These are phyloP conservation scores for Xylariomycetidae sp. DNA, from an alignment of 2,329 filamentous ascomycete genomes.

Conservation along the genomic window DNA sequence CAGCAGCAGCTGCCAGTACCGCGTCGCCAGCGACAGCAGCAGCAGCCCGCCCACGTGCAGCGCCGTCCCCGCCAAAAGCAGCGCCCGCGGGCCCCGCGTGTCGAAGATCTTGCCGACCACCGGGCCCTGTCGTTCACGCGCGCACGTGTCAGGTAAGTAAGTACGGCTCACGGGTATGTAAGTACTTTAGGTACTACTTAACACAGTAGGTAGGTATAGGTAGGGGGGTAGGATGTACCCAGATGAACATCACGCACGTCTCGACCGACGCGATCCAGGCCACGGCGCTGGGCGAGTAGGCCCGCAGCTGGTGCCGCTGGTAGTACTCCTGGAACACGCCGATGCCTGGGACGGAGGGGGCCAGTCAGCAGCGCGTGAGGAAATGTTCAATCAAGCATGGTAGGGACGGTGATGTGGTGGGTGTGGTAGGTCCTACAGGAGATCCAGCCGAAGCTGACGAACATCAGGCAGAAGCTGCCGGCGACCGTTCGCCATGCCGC, in stretches of 20 bases:
- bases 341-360: conserved; percentile 9
- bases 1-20: conserved; percentile 33
- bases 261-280: conserved; percentile 15
- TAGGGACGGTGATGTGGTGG: not conserved
- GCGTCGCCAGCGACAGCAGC: conserved; percentile 45
- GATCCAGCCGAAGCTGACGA: conserved; percentile 16
- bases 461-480: conserved; percentile 14
- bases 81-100: conserved; percentile 1
- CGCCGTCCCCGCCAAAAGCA: conserved; percentile 1
- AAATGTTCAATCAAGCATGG: too few species aligned
- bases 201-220: too few species aligned
- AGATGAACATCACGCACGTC: conserved; percentile 15
- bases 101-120: conserved; percentile 7
- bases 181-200: not conserved
- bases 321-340: conserved; percentile 18
- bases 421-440: conserved; percentile 9
- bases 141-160: too few species aligned
- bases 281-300: conserved; percentile 11
- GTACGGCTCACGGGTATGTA: conserved; percentile 1
- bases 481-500: conserved; percentile 16
- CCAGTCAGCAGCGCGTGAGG: not conserved
- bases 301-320: conserved; percentile 10
- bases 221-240: conserved; percentile 9
- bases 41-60: conserved; percentile 40
- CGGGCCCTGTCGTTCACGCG: too few species aligned